A percentile compares a stretch with the other conserved stretches of the same genome.
phyloP scores from a whole-genome alignment of 306 rosid genomes.

The Cicer arietinum region DNA sequence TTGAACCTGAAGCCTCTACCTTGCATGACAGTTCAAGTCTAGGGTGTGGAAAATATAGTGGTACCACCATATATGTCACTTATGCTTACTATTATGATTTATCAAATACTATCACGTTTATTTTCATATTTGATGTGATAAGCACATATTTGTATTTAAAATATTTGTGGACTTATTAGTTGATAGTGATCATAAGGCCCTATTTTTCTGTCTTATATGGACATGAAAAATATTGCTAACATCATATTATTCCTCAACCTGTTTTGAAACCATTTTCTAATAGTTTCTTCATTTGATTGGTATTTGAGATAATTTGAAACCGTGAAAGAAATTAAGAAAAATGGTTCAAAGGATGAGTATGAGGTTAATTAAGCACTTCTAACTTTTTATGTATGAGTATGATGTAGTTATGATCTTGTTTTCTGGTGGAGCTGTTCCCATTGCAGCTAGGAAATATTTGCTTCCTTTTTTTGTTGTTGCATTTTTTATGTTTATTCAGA shows the following conservation, averaged over 20 bases:
- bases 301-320: no score
- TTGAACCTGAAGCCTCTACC: conserved; percentile 83
- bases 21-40: conserved; percentile 73
- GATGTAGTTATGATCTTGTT: no score
- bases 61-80: conserved; percentile 52
- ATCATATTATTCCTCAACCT: conserved; percentile 33
- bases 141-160: conserved; percentile 7
- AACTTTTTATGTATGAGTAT: no score
- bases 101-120: conserved; percentile 26
- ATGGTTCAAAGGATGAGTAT: no score
- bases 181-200: conserved; percentile 39
- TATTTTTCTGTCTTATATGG: conserved; percentile 39
- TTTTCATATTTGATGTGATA: conserved; percentile 30
- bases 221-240: conserved; percentile 40
- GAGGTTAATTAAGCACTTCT: no score
- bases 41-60: conserved; percentile 86
- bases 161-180: conserved; percentile 29
- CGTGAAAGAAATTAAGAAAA: no score
- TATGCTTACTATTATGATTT: conserved; percentile 16
- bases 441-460: no score
- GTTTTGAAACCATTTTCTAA: background rate
- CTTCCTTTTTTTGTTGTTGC: no score
- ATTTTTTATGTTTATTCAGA: no score
- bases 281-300: no score
- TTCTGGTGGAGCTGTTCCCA: no score